Conservation (phyloP, 805 yeast genomes). For the Candida golubevii region DNA sequence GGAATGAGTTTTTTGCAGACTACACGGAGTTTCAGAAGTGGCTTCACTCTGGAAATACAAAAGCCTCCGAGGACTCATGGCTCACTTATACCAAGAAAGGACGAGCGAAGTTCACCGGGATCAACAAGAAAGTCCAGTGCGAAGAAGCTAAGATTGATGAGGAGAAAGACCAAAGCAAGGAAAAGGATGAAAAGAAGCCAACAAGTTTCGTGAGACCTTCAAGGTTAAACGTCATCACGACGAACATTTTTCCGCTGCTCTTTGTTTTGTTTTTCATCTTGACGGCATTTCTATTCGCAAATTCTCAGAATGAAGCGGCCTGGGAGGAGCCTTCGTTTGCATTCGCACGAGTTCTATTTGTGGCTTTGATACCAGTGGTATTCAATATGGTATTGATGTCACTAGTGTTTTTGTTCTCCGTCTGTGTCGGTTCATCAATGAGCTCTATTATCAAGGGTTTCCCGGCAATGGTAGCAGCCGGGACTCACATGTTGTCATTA, state of each 20-base stretch:
- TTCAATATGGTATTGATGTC: conserved; percentile 41
- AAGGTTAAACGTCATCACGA: conserved; percentile 35
- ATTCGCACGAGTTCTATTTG: conserved; percentile 39
- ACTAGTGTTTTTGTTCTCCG: conserved; percentile 40
- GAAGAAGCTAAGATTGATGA: no score
- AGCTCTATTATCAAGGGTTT: conserved; percentile 40
- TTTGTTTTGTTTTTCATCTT: conserved; percentile 31
- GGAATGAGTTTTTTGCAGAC: conserved; percentile 94
- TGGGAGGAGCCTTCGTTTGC: conserved; percentile 36
- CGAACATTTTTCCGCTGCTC: conserved; percentile 39
- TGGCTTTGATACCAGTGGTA: conserved; percentile 45
- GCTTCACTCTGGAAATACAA: conserved; percentile 39
- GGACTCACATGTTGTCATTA: conserved; percentile 9
- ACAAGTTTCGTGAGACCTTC: conserved; percentile 50
- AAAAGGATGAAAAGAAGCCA: conserved; percentile 35
- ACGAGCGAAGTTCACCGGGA: conserved; percentile 14
- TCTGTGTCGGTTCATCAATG: conserved; percentile 47
- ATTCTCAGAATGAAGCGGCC: conserved; percentile 46
- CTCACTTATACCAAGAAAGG: conserved; percentile 11
- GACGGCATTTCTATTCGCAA: conserved; percentile 50
- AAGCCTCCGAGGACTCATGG: conserved; percentile 9
- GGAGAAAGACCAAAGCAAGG: conserved; percentile 4
- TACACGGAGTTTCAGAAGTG: conserved; percentile 90
- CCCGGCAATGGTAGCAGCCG: conserved; percentile 51
- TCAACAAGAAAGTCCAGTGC: conserved; percentile 7